Evolutionary conservation across 1,284 basidiomycete genomes (phyloP).

Genomic region (Puccinia sorghi): DNA sequence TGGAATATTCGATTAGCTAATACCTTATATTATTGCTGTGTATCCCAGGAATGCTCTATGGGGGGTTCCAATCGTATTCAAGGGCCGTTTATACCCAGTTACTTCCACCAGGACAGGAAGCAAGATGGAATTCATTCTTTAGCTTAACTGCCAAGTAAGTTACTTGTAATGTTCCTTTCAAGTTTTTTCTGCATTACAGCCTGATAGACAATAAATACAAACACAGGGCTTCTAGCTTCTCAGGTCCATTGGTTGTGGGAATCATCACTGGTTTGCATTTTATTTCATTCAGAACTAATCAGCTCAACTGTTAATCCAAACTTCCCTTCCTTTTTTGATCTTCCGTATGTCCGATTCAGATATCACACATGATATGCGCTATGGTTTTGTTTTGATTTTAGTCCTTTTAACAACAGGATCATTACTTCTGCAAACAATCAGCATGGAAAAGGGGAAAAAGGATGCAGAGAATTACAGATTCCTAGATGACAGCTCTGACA

Average conservation of each 20-base stretch:
- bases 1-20: neutral
- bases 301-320: neutral
- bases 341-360: neutral
- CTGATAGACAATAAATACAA: neutral
- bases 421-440: conserved; percentile 3
- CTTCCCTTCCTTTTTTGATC: neutral
- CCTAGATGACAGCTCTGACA: neutral
- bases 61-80: conserved; percentile 38
- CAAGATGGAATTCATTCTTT: conserved; percentile 42
- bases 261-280: conserved; percentile 24
- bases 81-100: conserved; percentile 28
- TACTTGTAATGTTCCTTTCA: neutral
- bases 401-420: neutral
- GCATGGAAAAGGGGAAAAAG: conserved; percentile 6
- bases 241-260: conserved; percentile 24
- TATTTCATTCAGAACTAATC: neutral
- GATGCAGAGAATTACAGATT: conserved; percentile 20
- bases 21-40: neutral
- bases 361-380: conserved; percentile 28
- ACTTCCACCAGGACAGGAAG: conserved; percentile 37
- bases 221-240: conserved; percentile 24
- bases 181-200: neutral
- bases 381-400: conserved; percentile 30
- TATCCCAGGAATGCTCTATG: conserved; percentile 27
- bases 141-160: conserved; percentile 28